These are phyloP conservation scores for Colletotrichum sp. DNA, from an alignment of 2,329 filamentous ascomycete genomes.

Conservation along the genomic window DNA sequence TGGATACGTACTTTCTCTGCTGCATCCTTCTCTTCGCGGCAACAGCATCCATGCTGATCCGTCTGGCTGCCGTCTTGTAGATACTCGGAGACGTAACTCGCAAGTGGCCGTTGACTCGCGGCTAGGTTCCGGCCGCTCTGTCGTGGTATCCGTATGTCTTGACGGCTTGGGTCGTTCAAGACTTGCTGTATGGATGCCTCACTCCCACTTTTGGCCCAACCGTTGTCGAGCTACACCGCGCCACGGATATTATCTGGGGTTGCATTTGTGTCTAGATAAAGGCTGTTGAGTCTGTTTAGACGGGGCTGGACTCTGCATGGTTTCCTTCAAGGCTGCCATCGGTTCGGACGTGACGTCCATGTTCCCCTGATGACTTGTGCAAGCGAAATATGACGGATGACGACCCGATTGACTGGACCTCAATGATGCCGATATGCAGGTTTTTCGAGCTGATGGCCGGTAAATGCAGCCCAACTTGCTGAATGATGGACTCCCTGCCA, in stretches of 20 bases:
- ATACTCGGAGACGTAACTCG: background rate
- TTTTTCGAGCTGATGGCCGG: background rate
- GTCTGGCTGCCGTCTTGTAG: background rate
- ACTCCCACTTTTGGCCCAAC: too few species aligned
- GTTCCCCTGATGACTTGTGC: background rate
- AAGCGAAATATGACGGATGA: conserved; percentile 10
- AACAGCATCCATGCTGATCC: background rate
- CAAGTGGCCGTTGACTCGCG: background rate
- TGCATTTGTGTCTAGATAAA: background rate
- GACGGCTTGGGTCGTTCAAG: background rate
- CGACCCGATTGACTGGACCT: conserved; percentile 15
- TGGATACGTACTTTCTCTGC: background rate
- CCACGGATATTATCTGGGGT: background rate
- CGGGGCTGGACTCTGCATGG: background rate
- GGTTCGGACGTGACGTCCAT: background rate
- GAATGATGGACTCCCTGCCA: background rate
- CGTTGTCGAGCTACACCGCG: background rate
- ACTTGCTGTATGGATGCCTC: background rate
- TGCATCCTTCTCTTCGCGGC: background rate
- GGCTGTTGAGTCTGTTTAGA: background rate
- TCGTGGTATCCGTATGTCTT: background rate
- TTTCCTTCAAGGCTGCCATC: background rate
- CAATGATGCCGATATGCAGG: conserved; percentile 5
- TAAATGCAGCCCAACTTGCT: background rate
- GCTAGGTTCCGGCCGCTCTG: background rate